These are phyloP conservation scores for Myrica gale DNA, from an alignment of 306 rosid species.

Conservation along the genomic window DNA sequence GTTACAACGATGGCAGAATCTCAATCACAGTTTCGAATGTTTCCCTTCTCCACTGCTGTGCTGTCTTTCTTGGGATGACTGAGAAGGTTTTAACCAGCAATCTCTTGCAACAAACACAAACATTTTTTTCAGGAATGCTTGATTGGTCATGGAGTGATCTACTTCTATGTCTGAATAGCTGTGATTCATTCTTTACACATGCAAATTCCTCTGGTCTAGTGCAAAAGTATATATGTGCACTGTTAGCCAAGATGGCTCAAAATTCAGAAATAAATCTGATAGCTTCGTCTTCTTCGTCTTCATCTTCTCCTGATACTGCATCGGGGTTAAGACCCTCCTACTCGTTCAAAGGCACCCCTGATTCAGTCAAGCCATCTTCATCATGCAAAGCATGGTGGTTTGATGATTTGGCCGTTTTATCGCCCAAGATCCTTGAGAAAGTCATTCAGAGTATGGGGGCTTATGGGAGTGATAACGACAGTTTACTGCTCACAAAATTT, in stretches of 20 bases:
- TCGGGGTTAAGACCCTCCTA: conserved; percentile 37
- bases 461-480: conserved; percentile 45
- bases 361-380: conserved; percentile 36
- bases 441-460: conserved; percentile 46
- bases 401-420: conserved; percentile 56
- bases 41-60: conserved; percentile 53
- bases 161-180: conserved; percentile 44
- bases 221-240: conserved; percentile 58
- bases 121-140: conserved; percentile 48
- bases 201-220: conserved; percentile 55
- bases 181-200: conserved; percentile 30
- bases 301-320: conserved; percentile 57
- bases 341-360: conserved; percentile 45
- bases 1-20: conserved; percentile 57
- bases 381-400: conserved; percentile 73
- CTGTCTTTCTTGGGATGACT: conserved; percentile 59
- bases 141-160: conserved; percentile 64
- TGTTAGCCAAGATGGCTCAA: conserved; percentile 51
- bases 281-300: conserved; percentile 36
- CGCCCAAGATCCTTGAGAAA: conserved; percentile 60
- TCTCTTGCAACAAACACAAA: conserved; percentile 57
- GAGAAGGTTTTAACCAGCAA: conserved; percentile 47
- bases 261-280: conserved; percentile 40
- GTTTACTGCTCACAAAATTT: conserved; percentile 58
- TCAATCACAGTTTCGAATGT: conserved; percentile 50